phyloP scores from a whole-genome alignment of 306 rosid species.

The Carpinus viminea region DNA sequence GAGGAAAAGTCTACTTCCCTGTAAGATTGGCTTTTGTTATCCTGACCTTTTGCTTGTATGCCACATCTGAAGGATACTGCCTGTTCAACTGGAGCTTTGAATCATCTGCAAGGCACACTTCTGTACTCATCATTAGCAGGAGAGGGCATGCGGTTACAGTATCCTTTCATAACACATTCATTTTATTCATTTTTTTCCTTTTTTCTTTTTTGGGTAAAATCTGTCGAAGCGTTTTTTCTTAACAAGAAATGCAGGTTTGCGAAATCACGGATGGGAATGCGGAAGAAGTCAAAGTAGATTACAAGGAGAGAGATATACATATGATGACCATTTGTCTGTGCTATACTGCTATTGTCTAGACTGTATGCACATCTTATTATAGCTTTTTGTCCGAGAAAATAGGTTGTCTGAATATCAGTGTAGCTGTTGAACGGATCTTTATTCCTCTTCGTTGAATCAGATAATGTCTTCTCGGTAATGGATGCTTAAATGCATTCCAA shows the following conservation, averaged over 20 bases:
- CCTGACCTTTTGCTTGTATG: constrained; percentile 2
- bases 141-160: constrained; percentile 94
- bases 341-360: background rate
- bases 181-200: background rate
- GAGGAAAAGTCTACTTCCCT: background rate
- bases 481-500: background rate
- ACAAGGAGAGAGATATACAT: background rate
- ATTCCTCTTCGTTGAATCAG: background rate
- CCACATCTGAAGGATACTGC: constrained; percentile 58
- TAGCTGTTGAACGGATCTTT: background rate
- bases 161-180: constrained; percentile 49
- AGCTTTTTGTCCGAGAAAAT: background rate
- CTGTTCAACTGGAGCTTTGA: constrained; percentile 67
- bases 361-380: background rate
- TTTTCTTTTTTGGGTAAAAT: background rate
- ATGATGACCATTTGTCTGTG: background rate
- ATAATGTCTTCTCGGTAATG: background rate
- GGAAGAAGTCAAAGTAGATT: constrained; percentile 62
- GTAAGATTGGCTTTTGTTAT: background rate
- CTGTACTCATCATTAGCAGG: constrained; percentile 73
- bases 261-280: constrained; percentile 94
- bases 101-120: constrained; percentile 78
- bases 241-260: constrained; percentile 68
- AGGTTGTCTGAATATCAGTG: background rate
- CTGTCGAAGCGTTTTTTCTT: constrained; percentile 36